Percentiles rank a stretch among this genome's conserved stretches.
phyloP scores from a whole-genome alignment of 2,329 filamentous ascomycete genomes.

The Pseudonectria buxi region DNA sequence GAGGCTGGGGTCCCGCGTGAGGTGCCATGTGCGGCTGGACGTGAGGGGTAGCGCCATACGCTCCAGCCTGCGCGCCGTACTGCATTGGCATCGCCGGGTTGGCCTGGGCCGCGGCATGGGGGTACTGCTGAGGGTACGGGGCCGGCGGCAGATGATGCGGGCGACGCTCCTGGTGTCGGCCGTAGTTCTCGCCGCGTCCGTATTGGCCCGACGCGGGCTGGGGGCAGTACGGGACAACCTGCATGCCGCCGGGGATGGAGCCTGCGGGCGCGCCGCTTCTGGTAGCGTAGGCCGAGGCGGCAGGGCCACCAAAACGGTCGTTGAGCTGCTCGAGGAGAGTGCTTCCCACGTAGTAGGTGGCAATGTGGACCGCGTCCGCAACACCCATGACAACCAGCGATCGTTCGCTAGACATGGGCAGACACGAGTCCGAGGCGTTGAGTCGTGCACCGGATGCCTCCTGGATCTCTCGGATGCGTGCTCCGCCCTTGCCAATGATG shows the following conservation, averaged over 20 bases:
- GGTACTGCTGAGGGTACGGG: conserved; percentile 66
- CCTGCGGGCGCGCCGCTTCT: conserved; percentile 89
- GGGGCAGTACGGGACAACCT: conserved; percentile 95
- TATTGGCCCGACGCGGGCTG: conserved; percentile 90
- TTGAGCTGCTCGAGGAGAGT: conserved; percentile 97
- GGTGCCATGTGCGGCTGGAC: conserved; percentile 67
- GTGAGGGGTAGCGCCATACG: conserved; percentile 69
- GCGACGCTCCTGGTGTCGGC: conserved; percentile 64
- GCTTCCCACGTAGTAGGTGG: conserved; percentile 96
- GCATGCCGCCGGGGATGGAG: conserved; percentile 93
- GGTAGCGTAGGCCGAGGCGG: conserved; percentile 95
- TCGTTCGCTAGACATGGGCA: conserved; percentile 91
- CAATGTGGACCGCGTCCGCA: conserved; percentile 96
- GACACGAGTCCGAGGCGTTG: conserved; percentile 90
- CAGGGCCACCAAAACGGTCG: conserved; percentile 90
- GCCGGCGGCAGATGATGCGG: conserved; percentile 70
- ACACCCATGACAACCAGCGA: conserved; percentile 98
- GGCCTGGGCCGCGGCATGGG: conserved; percentile 53
- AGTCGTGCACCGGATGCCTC: conserved; percentile 93
- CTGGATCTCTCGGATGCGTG: conserved; percentile 95
- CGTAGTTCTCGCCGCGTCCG: conserved; percentile 81
- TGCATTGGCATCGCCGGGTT: conserved; percentile 63
- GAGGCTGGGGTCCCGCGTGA: conserved; percentile 47
- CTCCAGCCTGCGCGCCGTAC: conserved; percentile 68
- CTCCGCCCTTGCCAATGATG: conserved; percentile 95